phyloP scores from a whole-genome alignment of 1,284 basidiomycete genomes.

The Salmacisia buchloeana region DNA sequence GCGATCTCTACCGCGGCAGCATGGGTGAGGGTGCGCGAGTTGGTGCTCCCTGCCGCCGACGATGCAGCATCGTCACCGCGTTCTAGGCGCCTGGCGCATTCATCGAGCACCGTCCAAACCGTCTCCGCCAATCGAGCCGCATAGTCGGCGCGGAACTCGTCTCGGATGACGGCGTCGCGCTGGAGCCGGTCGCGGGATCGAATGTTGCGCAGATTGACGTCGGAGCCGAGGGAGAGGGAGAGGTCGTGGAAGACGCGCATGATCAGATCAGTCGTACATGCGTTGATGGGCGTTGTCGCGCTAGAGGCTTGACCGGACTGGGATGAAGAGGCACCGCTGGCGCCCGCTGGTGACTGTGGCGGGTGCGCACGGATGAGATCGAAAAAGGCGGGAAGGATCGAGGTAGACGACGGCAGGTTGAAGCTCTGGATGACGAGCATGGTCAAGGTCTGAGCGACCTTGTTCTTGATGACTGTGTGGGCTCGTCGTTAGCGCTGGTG shows the following conservation, averaged over 20 bases:
- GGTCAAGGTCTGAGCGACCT: constrained; percentile 93
- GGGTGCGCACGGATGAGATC: constrained; percentile 52
- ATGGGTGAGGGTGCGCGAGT: constrained; percentile 40
- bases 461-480: constrained; percentile 76
- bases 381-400: constrained; percentile 58
- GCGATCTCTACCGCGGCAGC: constrained; percentile 69
- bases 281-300: constrained; percentile 74
- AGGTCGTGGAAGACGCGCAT: constrained; percentile 47
- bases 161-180: constrained; percentile 45
- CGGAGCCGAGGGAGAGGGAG: constrained; percentile 46
- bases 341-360: constrained; percentile 53
- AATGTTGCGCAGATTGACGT: constrained; percentile 43
- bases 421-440: constrained; percentile 89
- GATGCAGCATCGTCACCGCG: background rate
- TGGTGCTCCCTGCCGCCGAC: background rate
- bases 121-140: constrained; percentile 81
- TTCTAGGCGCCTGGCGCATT: constrained; percentile 52
- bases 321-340: too few relatives aligned
- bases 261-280: constrained; percentile 67
- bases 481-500: background rate
- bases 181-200: constrained; percentile 42
- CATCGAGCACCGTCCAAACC: constrained; percentile 74
- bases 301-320: constrained; percentile 76
- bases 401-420: constrained; percentile 74
- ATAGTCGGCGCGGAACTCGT: constrained; percentile 54